These are phyloP conservation scores for Alternaria sp. DNA, from an alignment of 2,329 filamentous ascomycete genomes.

Conservation along the genomic window DNA sequence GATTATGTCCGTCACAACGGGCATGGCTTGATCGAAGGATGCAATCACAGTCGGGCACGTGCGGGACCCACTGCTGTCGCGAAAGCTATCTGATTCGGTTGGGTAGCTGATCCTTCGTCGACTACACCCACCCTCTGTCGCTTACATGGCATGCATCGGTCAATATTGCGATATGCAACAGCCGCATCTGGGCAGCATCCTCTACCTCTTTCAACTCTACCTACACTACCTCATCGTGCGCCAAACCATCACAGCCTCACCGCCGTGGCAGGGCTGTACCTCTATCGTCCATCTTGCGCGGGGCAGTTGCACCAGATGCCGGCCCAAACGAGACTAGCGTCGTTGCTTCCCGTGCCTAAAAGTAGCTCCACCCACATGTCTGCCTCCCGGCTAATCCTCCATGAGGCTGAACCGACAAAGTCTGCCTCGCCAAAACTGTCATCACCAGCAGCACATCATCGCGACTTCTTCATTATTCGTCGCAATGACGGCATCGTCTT, in stretches of 20 bases:
- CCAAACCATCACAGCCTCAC: conserved; percentile 6
- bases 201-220: background rate
- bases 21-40: conserved; percentile 12
- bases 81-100: conserved; percentile 1
- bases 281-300: conserved; percentile 6
- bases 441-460: conserved; percentile 3
- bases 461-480: background rate
- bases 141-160: conserved; percentile 7
- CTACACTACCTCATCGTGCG: background rate
- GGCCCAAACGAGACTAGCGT: conserved; percentile 4
- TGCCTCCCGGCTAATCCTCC: conserved; percentile 10
- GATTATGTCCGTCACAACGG: conserved; percentile 13
- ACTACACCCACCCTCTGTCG: background rate
- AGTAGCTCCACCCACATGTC: conserved; percentile 10
- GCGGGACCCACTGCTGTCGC: conserved; percentile 1
- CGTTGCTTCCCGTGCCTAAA: conserved; percentile 18
- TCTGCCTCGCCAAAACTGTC: conserved; percentile 29
- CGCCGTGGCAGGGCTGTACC: conserved; percentile 6
- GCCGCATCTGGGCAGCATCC: background rate
- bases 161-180: conserved; percentile 5
- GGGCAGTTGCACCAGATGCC: conserved; percentile 7
- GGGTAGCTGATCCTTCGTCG: background rate
- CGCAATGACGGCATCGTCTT: conserved; percentile 14
- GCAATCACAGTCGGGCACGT: conserved; percentile 8
- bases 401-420: conserved; percentile 14